phyloP scores from a whole-genome alignment of 2,329 filamentous ascomycete genomes.

The Fusarium sp. region DNA sequence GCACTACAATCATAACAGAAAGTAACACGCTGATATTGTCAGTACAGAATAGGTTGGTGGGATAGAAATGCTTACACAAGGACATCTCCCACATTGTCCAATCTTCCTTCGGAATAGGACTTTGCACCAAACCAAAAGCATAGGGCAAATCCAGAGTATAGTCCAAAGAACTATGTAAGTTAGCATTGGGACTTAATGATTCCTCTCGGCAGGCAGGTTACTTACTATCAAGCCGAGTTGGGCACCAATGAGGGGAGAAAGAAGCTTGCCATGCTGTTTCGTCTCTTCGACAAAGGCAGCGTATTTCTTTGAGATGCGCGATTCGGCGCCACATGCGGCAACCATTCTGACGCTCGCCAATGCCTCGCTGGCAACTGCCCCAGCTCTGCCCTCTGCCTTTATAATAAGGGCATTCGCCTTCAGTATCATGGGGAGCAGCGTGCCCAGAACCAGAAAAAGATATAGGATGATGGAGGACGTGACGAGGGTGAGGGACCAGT shows the following conservation, averaged over 20 bases:
- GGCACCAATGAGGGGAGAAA: constrained; percentile 65
- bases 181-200: constrained; percentile 4
- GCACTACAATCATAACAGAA: constrained; percentile 71
- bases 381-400: constrained; percentile 69
- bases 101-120: constrained; percentile 61
- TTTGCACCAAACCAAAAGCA: constrained; percentile 75
- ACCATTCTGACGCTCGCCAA: constrained; percentile 74
- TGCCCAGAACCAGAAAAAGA: constrained; percentile 64
- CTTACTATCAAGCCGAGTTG: constrained; percentile 67
- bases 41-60: background rate
- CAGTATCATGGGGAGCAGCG: constrained; percentile 69
- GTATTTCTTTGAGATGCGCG: constrained; percentile 68
- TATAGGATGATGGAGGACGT: constrained; percentile 71
- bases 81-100: constrained; percentile 67
- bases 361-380: constrained; percentile 73
- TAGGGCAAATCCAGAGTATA: constrained; percentile 68
- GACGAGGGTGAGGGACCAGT: constrained; percentile 73
- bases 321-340: constrained; percentile 73
- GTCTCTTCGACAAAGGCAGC: constrained; percentile 69
- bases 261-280: constrained; percentile 63
- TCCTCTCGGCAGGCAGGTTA: background rate
- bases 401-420: constrained; percentile 64
- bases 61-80: constrained; percentile 62
- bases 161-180: constrained; percentile 64
- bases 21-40: constrained; percentile 61